A percentile compares a stretch with the other conserved stretches of the same genome.
Conservation (phyloP, 345 rosid genomes). For the Gossypium australe region DNA sequence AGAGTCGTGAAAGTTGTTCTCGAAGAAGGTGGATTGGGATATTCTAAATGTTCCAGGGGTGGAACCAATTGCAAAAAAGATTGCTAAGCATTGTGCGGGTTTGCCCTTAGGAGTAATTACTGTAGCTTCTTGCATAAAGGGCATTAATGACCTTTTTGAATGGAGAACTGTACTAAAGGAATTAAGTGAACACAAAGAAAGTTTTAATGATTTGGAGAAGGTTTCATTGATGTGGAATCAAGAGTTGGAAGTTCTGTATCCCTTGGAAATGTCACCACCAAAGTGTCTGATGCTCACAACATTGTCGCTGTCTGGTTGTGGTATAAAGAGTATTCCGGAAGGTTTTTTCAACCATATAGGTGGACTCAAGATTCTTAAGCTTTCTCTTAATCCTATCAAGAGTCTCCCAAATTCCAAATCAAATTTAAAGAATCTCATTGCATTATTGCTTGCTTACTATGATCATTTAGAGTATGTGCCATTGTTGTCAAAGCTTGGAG, state of each 20-base stretch:
- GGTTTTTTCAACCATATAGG: background rate
- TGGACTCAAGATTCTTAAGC: background rate
- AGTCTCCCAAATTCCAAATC: background rate
- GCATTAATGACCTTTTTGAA: background rate
- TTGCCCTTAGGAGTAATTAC: slow-evolving; percentile 8
- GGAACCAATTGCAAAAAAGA: background rate
- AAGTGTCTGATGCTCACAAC: too few relatives aligned
- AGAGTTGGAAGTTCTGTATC: too few relatives aligned
- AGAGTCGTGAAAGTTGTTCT: background rate
- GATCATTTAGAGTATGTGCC: background rate
- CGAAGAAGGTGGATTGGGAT: background rate
- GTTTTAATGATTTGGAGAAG: background rate
- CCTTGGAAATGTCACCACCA: too few relatives aligned
- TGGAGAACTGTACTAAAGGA: slow-evolving; percentile 1
- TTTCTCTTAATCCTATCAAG: background rate
- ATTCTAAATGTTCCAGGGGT: background rate
- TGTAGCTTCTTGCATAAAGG: background rate
- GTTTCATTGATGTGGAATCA: too few relatives aligned
- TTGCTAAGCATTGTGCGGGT: slow-evolving; percentile 6
- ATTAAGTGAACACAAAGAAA: background rate
- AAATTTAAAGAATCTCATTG: background rate
- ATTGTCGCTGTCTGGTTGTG: background rate
- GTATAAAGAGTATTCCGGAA: background rate
- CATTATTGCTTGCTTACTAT: background rate
- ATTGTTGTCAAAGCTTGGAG: background rate